phyloP scores from a whole-genome alignment of 768 basidiomycete species.

The Suillus decipiens region DNA sequence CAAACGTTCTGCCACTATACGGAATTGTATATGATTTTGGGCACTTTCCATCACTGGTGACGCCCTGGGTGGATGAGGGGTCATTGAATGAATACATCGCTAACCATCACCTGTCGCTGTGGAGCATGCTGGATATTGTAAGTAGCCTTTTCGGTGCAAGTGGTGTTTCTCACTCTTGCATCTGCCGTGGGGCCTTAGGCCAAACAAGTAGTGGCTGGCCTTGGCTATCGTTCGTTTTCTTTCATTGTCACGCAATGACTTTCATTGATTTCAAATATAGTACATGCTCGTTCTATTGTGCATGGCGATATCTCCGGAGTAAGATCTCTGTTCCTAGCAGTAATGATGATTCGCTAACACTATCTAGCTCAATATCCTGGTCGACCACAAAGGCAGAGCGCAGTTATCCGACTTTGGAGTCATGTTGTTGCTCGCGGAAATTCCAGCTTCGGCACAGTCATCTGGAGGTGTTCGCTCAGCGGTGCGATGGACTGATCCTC shows the following conservation, averaged over 20 bases:
- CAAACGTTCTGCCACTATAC: constrained; percentile 21
- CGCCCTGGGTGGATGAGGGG: constrained; percentile 28
- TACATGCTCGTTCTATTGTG: constrained; percentile 7
- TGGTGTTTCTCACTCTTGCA: background rate
- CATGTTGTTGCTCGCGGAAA: constrained; percentile 5
- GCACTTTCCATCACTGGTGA: constrained; percentile 23
- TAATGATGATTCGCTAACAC: background rate
- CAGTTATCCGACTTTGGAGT: constrained; percentile 10
- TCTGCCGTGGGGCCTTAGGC: background rate
- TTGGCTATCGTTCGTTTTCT: constrained; percentile 8
- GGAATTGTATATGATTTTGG: constrained; percentile 23
- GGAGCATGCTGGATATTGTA: constrained; percentile 19
- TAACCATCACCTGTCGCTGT: constrained; percentile 6
- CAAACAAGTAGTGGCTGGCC: constrained; percentile 2
- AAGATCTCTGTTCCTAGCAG: background rate
- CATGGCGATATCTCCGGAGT: constrained; percentile 15
- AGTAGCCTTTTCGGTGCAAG: background rate
- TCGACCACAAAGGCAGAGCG: background rate
- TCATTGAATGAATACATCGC: constrained; percentile 20
- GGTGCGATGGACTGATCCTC: constrained; percentile 12
- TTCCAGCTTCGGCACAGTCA: background rate
- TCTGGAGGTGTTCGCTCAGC: background rate
- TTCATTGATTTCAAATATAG: background rate
- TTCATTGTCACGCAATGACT: background rate
- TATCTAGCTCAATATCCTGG: constrained; percentile 10